Evolutionary conservation across 129 eudicot genomes (phyloP), one percentile per base, ranked within the genome.

Genomic region (Chrysanthemum makinoi): DNA sequence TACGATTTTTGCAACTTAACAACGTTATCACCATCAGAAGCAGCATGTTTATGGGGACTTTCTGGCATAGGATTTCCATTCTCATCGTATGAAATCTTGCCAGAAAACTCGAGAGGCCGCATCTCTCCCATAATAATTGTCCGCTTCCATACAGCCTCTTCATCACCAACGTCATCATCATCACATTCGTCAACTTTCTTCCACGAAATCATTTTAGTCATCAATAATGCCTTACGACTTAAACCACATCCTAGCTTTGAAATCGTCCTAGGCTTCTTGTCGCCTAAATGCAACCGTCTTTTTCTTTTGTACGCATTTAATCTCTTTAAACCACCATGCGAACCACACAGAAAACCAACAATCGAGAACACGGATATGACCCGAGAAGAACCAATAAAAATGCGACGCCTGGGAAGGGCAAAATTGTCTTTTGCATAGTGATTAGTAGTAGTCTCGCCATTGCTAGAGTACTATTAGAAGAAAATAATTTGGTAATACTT

Each of bases 51-150:
- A 53, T 19, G 65, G 28, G 76, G 80, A 58, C 66, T 67, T 66
- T 80, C 83, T 1, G 83, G 74, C 60, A 86, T 44, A 7, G 80
- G 79, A 77, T 92, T 89, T 15, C 98, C 98, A 1, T 86, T 55
- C 44, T 83, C 76, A 56, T 89, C 98, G 17, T 89, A 85, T 70
- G 73, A 77, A 65, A 87, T 83, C 77, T 71, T 85, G 15, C 96
- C 98, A 1, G 96, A 89, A 77, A 89, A 89, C 44, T 92, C 88
- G 12, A 92, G 54, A 8, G 98, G 95, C 19, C 89, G 87, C 96
- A 92, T 65, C 88, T 83, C 98, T 13, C 98, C 96, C 85, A 73
- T 92, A 17, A 92, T 89, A 44, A 92, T 92, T 0, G 89, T 82
- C 74, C n/a, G n/a, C n/a, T 78, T 89, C 98, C 98, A 92, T 60